phyloP scores from a whole-genome alignment of 306 rosid genomes.

The Pyrus bretschneideri region DNA sequence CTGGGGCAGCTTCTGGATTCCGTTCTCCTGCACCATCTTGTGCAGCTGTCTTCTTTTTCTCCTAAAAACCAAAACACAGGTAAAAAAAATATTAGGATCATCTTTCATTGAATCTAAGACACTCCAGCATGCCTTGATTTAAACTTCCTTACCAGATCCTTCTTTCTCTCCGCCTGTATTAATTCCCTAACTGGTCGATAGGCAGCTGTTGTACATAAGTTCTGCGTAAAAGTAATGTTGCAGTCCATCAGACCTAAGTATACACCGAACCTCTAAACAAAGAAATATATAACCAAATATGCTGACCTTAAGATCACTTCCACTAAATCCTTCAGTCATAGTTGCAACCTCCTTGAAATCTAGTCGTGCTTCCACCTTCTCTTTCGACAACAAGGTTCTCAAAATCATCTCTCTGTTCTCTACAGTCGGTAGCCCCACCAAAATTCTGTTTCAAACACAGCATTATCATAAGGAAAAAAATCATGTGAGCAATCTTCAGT shows the following conservation, averaged over 20 bases:
- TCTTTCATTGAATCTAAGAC: slow-evolving; percentile 3
- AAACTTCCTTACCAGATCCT: slow-evolving; percentile 46
- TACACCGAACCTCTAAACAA: neutral
- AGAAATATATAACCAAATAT: neutral
- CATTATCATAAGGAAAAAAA: neutral
- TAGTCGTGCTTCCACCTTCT: slow-evolving; percentile 51
- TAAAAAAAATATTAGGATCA: neutral
- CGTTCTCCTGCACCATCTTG: slow-evolving; percentile 8
- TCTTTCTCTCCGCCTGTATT: slow-evolving; percentile 75
- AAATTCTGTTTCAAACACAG: slow-evolving; percentile 47
- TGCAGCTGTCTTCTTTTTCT: slow-evolving; percentile 48
- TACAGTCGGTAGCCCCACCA: slow-evolving; percentile 84
- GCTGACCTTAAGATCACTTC: slow-evolving; percentile 89
- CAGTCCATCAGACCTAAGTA: slow-evolving; percentile 2
- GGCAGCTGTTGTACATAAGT: slow-evolving; percentile 86
- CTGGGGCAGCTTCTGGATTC: slow-evolving; percentile 17
- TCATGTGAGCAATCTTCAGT: neutral
- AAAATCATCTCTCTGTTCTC: slow-evolving; percentile 85
- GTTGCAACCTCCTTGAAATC: slow-evolving; percentile 70
- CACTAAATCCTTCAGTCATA: slow-evolving; percentile 85
- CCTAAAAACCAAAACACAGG: slow-evolving; percentile 25
- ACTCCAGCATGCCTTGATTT: neutral
- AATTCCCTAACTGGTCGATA: slow-evolving; percentile 84
- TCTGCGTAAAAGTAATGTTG: slow-evolving; percentile 36
- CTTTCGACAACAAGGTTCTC: slow-evolving; percentile 65